Evolutionary conservation across 352 stramenopile species (phyloP), one percentile per base, ranked within the genome.

Genomic region (Globisporangium abappressorium): DNA sequence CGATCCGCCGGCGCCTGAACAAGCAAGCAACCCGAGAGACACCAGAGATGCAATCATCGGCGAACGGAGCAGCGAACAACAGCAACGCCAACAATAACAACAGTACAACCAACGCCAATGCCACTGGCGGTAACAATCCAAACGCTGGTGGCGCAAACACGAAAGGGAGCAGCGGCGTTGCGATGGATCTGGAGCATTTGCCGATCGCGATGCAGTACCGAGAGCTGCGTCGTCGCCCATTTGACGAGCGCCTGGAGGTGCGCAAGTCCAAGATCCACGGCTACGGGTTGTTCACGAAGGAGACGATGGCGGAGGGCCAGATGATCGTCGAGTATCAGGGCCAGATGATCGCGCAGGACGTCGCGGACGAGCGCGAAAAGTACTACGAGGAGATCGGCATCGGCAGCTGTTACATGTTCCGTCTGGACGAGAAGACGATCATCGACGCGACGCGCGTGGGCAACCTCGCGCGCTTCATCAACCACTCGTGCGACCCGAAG

Each of bases 311-410:
- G 2, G 93, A 98, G 66, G 87, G 96, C 22, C 91, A 98, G 64
- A 98, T 99, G 90, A 98, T 99, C 54, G 91, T 99, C 46, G 96
- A 99, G 80, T 99, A 99, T 69, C 89, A 98, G 68, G 96, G 97
- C 6, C 89, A 99, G 74, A 89, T 96, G 71, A 91, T 98, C 72
- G 74, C 80, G n/a, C 87, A 97, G 68, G 59, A 75, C 15, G 90
- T 98, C 28, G 95, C 96, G 0, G 96, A 99, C 66, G 93, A 94
- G 58, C 89, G 96, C 15, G 96, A 99, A 70, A 85, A 92, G 51
- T 79, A 92, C 64, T 99, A 99, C 68, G 95, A 99, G 69, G 90
- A 93, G 49, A 89, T 89, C 69, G 94, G 93, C 14, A 89, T 98
- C 56, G 96, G 96, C 38, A 97, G 87, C 59, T 98, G 98, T 80